These are phyloP conservation scores for Hanseniaspora meyeri DNA, from an alignment of 805 yeast genomes.

Conservation along the genomic window DNA sequence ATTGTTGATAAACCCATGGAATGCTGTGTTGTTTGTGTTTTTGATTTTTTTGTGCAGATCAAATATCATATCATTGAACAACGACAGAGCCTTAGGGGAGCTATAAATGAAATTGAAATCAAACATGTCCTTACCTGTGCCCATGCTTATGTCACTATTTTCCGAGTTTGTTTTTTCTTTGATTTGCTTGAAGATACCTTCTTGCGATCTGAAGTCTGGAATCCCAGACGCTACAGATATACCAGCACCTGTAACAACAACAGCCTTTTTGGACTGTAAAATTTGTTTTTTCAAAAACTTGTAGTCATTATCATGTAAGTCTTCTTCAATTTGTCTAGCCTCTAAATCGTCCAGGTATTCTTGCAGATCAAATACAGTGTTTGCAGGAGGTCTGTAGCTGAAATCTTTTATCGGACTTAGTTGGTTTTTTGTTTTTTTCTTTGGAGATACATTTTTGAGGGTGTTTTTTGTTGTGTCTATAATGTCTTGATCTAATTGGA, in stretches of 20 bases:
- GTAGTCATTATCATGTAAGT: conserved; percentile 23
- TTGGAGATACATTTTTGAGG: neutral
- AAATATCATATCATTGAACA: conserved; percentile 65
- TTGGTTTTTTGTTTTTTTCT: conserved; percentile 3
- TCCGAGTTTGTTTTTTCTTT: conserved; percentile 27
- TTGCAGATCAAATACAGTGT: conserved; percentile 33
- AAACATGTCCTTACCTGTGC: conserved; percentile 56
- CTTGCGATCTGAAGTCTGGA: conserved; percentile 72
- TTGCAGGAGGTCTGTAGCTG: conserved; percentile 36
- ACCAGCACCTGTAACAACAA: conserved; percentile 80
- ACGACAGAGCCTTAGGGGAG: conserved; percentile 43
- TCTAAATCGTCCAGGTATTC: conserved; percentile 15
- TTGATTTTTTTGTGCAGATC: conserved; percentile 45
- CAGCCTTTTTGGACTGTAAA: conserved; percentile 42
- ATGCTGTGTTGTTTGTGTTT: conserved; percentile 55
- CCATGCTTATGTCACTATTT: conserved; percentile 19
- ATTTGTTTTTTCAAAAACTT: conserved; percentile 42
- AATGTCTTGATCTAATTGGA: neutral
- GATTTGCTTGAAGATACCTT: conserved; percentile 58
- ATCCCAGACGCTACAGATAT: conserved; percentile 83
- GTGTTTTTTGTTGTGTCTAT: neutral
- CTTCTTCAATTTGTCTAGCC: neutral
- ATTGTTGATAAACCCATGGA: conserved; percentile 52
- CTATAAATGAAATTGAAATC: conserved; percentile 63
- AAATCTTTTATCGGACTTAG: conserved; percentile 22